Conservation (phyloP, 306 rosid genomes). For the Gillenia trifoliata region DNA sequence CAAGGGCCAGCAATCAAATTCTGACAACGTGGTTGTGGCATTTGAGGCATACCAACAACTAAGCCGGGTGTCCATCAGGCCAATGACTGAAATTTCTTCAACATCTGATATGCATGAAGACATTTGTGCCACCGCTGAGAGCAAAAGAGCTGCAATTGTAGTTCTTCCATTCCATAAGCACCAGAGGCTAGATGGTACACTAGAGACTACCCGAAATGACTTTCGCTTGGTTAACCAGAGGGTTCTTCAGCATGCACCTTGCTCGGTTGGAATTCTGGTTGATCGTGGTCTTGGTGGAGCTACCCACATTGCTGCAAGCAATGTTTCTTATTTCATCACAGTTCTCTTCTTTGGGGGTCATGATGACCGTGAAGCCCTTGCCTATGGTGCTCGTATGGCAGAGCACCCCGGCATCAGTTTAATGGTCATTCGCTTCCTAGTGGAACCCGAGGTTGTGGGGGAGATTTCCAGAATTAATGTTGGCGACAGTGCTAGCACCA, state of each 20-base stretch:
- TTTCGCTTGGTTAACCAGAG: conserved; percentile 35
- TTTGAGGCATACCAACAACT: conserved; percentile 55
- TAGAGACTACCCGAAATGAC: conserved; percentile 43
- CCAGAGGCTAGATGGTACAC: conserved; percentile 49
- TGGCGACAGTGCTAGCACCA: conserved; percentile 20
- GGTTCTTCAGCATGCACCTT: conserved; percentile 51
- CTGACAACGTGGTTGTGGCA: conserved; percentile 44
- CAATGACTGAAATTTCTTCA: conserved; percentile 63
- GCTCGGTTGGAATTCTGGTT: conserved; percentile 66
- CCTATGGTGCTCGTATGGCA: conserved; percentile 53
- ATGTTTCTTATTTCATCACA: conserved; percentile 31
- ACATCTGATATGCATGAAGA: conserved; percentile 44
- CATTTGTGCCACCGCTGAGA: conserved; percentile 45
- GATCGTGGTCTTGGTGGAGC: conserved; percentile 71
- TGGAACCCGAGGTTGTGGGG: conserved; percentile 25
- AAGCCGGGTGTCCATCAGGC: conserved; percentile 50
- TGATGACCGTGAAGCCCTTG: conserved; percentile 63
- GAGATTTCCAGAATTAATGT: conserved; percentile 37
- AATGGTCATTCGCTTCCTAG: conserved; percentile 29
- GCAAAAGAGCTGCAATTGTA: conserved; percentile 47
- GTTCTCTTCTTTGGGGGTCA: conserved; percentile 55
- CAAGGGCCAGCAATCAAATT: conserved; percentile 21
- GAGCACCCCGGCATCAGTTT: conserved; percentile 60
- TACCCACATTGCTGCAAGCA: conserved; percentile 48
- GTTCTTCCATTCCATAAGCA: conserved; percentile 64